Percentiles rank a stretch among this genome's conserved stretches.
These are phyloP conservation scores for Fusarium praegraminearum DNA, from an alignment of 2,329 filamentous ascomycete genomes.

Conservation along the genomic window DNA sequence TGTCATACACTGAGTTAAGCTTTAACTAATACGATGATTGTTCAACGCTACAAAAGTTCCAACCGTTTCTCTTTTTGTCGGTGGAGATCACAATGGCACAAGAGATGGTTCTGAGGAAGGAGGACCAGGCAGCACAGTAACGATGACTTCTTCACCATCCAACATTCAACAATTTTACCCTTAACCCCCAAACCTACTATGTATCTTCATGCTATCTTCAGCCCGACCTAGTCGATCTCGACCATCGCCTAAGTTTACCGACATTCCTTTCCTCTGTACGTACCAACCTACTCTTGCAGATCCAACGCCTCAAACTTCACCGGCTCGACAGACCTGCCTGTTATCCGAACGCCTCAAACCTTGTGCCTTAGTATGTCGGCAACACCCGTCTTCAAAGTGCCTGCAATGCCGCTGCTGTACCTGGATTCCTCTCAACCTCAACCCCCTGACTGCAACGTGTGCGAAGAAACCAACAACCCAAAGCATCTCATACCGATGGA, in stretches of 20 bases:
- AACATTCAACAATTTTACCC: not conserved
- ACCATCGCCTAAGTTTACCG: not conserved
- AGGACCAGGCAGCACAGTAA: not conserved
- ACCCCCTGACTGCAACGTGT: not conserved
- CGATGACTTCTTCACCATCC: not conserved
- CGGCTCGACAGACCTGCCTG: not conserved
- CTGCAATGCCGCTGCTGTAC: not conserved
- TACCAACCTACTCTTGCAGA: not conserved
- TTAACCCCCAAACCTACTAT: not conserved
- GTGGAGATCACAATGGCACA: too few relatives aligned
- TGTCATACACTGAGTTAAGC: not conserved
- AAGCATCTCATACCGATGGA: not conserved
- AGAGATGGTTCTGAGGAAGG: not conserved
- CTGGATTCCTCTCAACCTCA: slow-evolving; percentile 6
- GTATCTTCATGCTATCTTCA: not conserved
- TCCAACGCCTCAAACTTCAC: not conserved
- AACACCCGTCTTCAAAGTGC: not conserved
- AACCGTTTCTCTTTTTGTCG: not conserved
- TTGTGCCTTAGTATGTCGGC: not conserved
- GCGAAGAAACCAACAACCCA: not conserved
- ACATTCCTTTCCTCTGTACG: not conserved
- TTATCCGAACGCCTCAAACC: not conserved
- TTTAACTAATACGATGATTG: too few relatives aligned
- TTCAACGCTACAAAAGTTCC: not conserved
- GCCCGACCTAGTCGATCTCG: not conserved